A percentile compares a stretch with the other conserved stretches of the same genome.
These are phyloP conservation scores for Meripilus lineatus DNA, from an alignment of 1,284 basidiomycete genomes.

Conservation along the genomic window DNA sequence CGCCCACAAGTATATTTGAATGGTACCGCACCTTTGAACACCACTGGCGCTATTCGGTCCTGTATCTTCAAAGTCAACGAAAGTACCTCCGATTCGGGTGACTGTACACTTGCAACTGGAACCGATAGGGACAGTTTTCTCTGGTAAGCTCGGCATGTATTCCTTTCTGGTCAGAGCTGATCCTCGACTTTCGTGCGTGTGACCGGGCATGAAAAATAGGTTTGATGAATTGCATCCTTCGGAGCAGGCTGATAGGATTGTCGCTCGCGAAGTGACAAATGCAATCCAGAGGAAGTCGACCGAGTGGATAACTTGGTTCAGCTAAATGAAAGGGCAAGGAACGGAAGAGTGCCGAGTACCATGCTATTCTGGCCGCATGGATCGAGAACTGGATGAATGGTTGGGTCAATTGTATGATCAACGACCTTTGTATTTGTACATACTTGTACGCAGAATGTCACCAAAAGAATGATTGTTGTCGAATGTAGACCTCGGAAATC, in stretches of 20 bases:
- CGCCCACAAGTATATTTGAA: constrained; percentile 42
- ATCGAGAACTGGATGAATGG: no score
- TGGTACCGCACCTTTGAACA: no score
- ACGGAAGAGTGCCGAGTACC: neutral
- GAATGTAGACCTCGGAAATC: no score
- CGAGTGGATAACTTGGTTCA: constrained; percentile 46
- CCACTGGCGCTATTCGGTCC: constrained; percentile 41
- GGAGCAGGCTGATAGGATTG: constrained; percentile 48
- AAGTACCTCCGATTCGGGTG: constrained; percentile 23
- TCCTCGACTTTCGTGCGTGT: constrained; percentile 1
- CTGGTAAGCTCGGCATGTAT: constrained; percentile 34
- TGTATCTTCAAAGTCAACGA: constrained; percentile 41
- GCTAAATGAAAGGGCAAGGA: no score
- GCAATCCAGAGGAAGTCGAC: constrained; percentile 37
- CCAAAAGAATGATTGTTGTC: no score
- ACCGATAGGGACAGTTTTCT: constrained; percentile 47
- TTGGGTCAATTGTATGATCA: no score
- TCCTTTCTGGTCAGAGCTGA: no score
- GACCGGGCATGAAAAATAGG: no score
- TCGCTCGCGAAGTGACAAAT: constrained; percentile 44
- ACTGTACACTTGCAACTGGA: constrained; percentile 38
- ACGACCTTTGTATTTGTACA: no score
- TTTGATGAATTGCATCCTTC: constrained; percentile 55
- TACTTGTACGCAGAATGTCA: no score
- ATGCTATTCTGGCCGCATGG: no score